These are phyloP conservation scores for Aschersonia sp. DNA, from an alignment of 2,329 filamentous ascomycete species.

Conservation along the genomic window DNA sequence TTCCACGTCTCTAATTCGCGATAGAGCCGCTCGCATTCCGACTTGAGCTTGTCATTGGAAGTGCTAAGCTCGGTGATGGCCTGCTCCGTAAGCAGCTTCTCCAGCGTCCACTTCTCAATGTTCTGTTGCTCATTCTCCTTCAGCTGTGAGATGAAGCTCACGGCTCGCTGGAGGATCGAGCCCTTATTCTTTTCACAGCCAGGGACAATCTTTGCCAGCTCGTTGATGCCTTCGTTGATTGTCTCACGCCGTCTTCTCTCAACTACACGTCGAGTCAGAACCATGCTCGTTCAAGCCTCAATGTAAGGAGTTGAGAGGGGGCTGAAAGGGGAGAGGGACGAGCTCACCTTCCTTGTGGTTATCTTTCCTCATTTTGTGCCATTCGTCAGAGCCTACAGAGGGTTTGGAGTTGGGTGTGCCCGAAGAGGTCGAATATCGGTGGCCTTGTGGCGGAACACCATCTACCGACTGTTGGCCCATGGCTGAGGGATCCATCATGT, in stretches of 20 bases:
- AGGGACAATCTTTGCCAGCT: constrained; percentile 92
- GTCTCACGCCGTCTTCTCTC: constrained; percentile 93
- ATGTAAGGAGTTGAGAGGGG: not conserved
- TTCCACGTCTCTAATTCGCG: constrained; percentile 70
- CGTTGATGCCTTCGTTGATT: constrained; percentile 98
- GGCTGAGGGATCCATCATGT: constrained; percentile 11
- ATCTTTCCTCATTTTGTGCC: constrained; percentile 93
- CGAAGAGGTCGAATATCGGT: constrained; percentile 21
- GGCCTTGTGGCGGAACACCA: constrained; percentile 17
- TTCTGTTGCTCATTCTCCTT: constrained; percentile 91
- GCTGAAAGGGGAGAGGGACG: not conserved
- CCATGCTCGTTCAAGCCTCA: not conserved
- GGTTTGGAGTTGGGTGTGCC: constrained; percentile 50
- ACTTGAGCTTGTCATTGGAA: constrained; percentile 77
- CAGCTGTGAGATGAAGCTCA: constrained; percentile 85
- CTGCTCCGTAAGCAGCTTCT: constrained; percentile 81
- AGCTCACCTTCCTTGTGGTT: constrained; percentile 95
- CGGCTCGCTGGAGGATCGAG: constrained; percentile 83
- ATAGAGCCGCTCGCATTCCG: constrained; percentile 64
- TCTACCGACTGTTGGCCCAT: constrained; percentile 19
- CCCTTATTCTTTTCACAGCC: constrained; percentile 99
- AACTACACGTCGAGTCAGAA: constrained; percentile 39
- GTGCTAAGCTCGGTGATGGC: constrained; percentile 77
- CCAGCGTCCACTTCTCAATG: constrained; percentile 84
- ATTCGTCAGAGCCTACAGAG: constrained; percentile 88